Evolutionary conservation across 345 rosid species (phyloP), one percentile per base, ranked within the genome.

Genomic region (Litchi chinensis): DNA sequence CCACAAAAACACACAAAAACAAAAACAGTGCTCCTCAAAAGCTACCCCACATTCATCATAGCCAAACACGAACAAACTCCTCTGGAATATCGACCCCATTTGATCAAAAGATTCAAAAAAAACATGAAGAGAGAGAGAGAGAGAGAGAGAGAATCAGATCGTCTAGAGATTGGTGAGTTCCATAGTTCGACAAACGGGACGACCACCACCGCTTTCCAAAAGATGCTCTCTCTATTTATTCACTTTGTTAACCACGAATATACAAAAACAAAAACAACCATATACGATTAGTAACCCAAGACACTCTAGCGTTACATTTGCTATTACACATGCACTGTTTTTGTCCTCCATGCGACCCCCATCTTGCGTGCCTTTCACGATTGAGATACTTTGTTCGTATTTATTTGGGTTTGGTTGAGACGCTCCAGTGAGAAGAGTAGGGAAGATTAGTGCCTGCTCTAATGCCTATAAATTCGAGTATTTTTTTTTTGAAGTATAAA

Each of bases 131-230:
- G 56, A 71, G 50, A 81, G 81, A 82, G 24, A 78, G 84, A n/a
- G n/a, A n/a, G n/a, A 77, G 75, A 39, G 70, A 80, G 86, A 88
- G 93, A 92, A 89, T 91, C 90, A 70, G 92, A 91, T 92, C 90
- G 88, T 88, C 88, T 92, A 64, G 93, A 91, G 93, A 91, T 92
- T 89, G 93, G 80, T 79, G 89, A 74, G 37, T 77, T 71, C 37
- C 76, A 73, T 73, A 70, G 90, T 84, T 90, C 79, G 89, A 89
- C 86, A 88, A 87, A 84, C 83, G 85, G 89, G 90, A 91, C 91
- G 89, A 88, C 93, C 93, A 88, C 93, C 93, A 90, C 90, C 95
- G 88, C 97, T 91, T 95, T 91, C 84, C 94, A 86, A 93, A 90
- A 90, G 88, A 90, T 89, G 93, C 95, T 82, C 89, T 86, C 92